phyloP scores from a whole-genome alignment of 2,329 filamentous ascomycete genomes.

The Aspergillus aculeatus region DNA sequence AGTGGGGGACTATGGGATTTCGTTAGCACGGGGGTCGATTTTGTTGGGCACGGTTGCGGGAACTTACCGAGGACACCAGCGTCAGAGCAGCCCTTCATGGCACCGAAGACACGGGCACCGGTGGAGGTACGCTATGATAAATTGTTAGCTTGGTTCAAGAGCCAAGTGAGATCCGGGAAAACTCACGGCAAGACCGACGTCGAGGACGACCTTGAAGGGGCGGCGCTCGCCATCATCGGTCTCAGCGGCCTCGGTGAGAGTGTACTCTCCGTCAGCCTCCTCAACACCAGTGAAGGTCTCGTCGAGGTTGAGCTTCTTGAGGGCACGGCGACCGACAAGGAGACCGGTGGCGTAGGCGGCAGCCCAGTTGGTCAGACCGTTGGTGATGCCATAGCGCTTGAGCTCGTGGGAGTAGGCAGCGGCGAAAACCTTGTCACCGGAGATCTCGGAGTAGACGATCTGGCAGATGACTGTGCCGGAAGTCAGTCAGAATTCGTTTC shows the following conservation, averaged over 20 bases:
- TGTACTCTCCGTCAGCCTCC: slow-evolving; percentile 95
- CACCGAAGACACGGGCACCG: slow-evolving; percentile 97
- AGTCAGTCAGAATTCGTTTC: background rate
- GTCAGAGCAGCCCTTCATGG: slow-evolving; percentile 99
- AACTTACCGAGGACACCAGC: slow-evolving; percentile 72
- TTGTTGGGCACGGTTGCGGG: accelerated
- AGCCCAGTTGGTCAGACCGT: slow-evolving; percentile 99
- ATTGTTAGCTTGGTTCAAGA: too few relatives aligned
- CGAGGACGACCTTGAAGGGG: slow-evolving; percentile 98
- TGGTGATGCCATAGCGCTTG: slow-evolving; percentile 92
- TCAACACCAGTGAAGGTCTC: slow-evolving; percentile 93
- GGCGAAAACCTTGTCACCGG: slow-evolving; percentile 93
- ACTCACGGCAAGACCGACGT: slow-evolving; percentile 77
- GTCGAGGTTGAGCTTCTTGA: slow-evolving; percentile 95
- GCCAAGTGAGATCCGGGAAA: too few relatives aligned
- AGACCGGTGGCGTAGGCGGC: slow-evolving; percentile 96
- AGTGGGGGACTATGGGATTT: slow-evolving; percentile 71
- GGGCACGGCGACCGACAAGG: slow-evolving; percentile 90
- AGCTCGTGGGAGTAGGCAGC: slow-evolving; percentile 97
- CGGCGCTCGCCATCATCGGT: slow-evolving; percentile 82
- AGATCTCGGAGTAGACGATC: slow-evolving; percentile 94
- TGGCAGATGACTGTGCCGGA: slow-evolving; percentile 70
- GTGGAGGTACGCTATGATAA: slow-evolving; percentile 73
- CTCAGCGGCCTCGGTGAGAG: slow-evolving; percentile 90
- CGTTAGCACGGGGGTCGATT: background rate